Base-by-base conservation (phyloP, 2,329 filamentous ascomycete species). In the Aspergillus cejpii region DNA sequence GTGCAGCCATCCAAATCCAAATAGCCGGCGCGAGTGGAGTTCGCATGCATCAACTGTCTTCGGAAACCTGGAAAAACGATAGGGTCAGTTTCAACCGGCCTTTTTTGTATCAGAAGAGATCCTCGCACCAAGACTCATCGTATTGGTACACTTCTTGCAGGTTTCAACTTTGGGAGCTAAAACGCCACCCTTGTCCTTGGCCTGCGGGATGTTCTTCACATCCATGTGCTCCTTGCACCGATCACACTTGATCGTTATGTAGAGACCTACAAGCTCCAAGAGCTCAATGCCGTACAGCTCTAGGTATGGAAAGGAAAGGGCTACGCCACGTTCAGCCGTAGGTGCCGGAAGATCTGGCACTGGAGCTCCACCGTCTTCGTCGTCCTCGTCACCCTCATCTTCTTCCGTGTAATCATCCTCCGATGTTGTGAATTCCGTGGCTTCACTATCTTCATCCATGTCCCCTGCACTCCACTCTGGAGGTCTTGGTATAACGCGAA, bases 261-360 rank as follows among this genome's bases (percentile, higher is more conserved):
- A 81, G 24, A 92, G 69, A 19, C 78, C 73, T 0, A 76, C 71
- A 1, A 91, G 66, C 54, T 90, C 81, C 6, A 94, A 72, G 2
- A 92, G 67, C 58, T 92, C 87, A 48, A 92, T 83, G 28, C 83
- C 79, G 59, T 87, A 77, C 1, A 94, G 76, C 57, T 91, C 85
- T 46, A 92, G 70, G 20, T 77, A 81, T 0, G 88, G 87, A 55
- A 92, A 88, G 0, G 83, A 87, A 6, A 94, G 73, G 43, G 85
- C 79, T n/a, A 87, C 84, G 19, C 87, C 87, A 42, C 76, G 74
- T 57, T 88, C 85, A 1, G 72, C 63, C 1, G 70, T 70, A 20
- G 69, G 67, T 3, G 67, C 62, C 5, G 64, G 47, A n/a, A 59
- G 42, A 23, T 55, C 52, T 26, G 63, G 59, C n/a, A 68, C 55